Evolutionary conservation across 345 rosid genomes (phyloP).

Genomic region (Gossypium thurberi): DNA sequence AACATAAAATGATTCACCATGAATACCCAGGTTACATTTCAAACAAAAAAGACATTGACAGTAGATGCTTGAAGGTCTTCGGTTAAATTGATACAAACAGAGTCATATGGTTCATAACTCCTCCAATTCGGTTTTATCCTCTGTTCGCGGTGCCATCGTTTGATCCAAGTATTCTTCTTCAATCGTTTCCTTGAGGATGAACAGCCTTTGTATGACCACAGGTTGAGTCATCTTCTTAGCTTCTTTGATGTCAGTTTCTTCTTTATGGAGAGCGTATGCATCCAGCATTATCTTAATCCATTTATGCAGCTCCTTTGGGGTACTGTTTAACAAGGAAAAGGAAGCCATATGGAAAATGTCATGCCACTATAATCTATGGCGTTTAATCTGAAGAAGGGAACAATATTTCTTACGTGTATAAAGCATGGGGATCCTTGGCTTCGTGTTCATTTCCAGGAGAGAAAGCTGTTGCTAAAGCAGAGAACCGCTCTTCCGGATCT

Average conservation of each 20-base stretch:
- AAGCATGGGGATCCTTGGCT: slow-evolving; percentile 63
- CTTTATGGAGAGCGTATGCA: slow-evolving; percentile 68
- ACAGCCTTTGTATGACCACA: slow-evolving; percentile 78
- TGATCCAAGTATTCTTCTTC: slow-evolving; percentile 77
- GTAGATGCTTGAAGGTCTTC: background rate
- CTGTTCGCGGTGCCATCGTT: slow-evolving; percentile 9
- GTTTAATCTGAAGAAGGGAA: background rate
- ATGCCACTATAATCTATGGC: background rate
- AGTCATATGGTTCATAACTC: slow-evolving; percentile 15
- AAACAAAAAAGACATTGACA: background rate
- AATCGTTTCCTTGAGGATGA: slow-evolving; percentile 74
- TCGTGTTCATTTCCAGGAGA: slow-evolving; percentile 68
- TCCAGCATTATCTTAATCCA: slow-evolving; percentile 92
- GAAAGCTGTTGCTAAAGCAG: slow-evolving; percentile 85
- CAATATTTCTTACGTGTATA: slow-evolving; percentile 56
- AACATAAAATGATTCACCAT: background rate
- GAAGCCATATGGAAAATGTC: background rate
- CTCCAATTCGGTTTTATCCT: slow-evolving; percentile 25
- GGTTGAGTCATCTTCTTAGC: slow-evolving; percentile 79
- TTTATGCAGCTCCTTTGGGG: slow-evolving; percentile 87
- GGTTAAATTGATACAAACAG: background rate
- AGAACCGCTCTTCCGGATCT: slow-evolving; percentile 94
- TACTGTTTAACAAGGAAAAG: slow-evolving; percentile 32
- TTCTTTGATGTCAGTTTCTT: slow-evolving; percentile 77
- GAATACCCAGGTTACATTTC: background rate